These are phyloP conservation scores for Curvularia spicifera DNA, from an alignment of 2,329 filamentous ascomycete genomes.

Conservation along the genomic window DNA sequence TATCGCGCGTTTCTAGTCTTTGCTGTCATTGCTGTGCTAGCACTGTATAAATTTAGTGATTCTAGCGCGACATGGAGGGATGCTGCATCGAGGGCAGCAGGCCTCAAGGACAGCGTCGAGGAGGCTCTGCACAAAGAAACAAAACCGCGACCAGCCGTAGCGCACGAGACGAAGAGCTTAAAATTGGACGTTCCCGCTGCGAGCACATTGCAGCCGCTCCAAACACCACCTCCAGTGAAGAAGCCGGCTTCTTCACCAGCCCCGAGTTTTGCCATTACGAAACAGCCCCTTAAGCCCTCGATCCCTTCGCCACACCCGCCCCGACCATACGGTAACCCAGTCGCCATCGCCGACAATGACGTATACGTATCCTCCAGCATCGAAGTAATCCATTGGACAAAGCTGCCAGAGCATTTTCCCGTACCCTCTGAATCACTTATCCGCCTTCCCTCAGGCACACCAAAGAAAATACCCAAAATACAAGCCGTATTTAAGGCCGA, in stretches of 20 bases:
- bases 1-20: conserved; percentile 67
- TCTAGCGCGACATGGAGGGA: conserved; percentile 52
- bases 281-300: conserved; percentile 25
- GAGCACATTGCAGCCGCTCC: conserved; percentile 29
- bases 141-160: conserved; percentile 35
- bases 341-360: conserved; percentile 31
- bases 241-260: conserved; percentile 19
- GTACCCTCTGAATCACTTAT: conserved; percentile 74
- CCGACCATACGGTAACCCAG: conserved; percentile 22
- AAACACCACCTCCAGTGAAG: conserved; percentile 42
- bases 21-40: conserved; percentile 62
- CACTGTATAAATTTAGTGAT: conserved; percentile 60
- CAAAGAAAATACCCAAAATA: conserved; percentile 75
- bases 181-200: conserved; percentile 42
- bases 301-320: conserved; percentile 24
- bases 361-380: conserved; percentile 26
- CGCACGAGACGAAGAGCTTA: conserved; percentile 43
- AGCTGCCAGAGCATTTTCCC: conserved; percentile 77
- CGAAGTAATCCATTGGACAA: conserved; percentile 70
- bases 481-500: conserved; percentile 77
- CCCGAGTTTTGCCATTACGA: conserved; percentile 18
- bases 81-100: conserved; percentile 31
- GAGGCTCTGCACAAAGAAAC: conserved; percentile 26
- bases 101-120: conserved; percentile 25
- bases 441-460: conserved; percentile 72